Conservation (phyloP, 345 rosid genomes). For the Populus davidiana region DNA sequence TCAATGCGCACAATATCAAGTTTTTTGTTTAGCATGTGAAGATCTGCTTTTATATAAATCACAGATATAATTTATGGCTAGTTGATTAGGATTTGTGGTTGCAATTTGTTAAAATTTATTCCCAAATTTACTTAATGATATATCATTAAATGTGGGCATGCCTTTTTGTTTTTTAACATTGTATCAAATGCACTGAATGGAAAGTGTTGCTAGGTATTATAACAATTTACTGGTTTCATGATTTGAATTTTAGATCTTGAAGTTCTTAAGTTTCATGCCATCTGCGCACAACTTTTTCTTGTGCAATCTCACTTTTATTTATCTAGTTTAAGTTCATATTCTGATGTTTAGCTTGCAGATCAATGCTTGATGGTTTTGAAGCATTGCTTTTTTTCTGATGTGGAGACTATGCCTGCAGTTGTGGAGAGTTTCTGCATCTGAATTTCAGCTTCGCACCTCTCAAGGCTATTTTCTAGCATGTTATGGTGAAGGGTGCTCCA, state of each 20-base stretch:
- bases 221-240: background rate
- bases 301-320: background rate
- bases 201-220: background rate
- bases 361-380: background rate
- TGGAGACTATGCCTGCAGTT: slow-evolving; percentile 36
- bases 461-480: slow-evolving; percentile 63
- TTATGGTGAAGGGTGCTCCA: slow-evolving; percentile 49
- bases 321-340: background rate
- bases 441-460: slow-evolving; percentile 51
- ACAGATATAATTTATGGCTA: background rate
- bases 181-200: background rate
- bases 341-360: background rate
- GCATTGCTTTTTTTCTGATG: background rate
- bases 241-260: background rate
- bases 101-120: no score
- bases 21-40: background rate
- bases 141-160: background rate
- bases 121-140: background rate
- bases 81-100: background rate
- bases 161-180: no score
- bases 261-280: background rate
- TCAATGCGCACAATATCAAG: background rate
- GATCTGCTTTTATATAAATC: background rate
- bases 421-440: slow-evolving; percentile 59
- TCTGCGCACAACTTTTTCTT: background rate